phyloP scores from a whole-genome alignment of 805 yeast genomes.

The Cyberlindnera maclurae region DNA sequence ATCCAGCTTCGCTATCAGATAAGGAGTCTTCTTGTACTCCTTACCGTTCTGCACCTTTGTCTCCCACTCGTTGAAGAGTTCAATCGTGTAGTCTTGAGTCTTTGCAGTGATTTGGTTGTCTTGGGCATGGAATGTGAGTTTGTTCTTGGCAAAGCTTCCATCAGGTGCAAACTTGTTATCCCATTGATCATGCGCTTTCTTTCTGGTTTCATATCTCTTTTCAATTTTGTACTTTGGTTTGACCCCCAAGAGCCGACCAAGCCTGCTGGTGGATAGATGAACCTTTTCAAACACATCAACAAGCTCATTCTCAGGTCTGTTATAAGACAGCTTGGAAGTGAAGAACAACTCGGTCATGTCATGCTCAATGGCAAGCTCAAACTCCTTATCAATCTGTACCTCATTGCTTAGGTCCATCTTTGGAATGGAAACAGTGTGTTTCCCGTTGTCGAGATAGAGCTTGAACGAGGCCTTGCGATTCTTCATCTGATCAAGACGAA shows the following conservation, averaged over 20 bases:
- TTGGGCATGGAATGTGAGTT: constrained; percentile 53
- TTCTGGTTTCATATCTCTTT: constrained; percentile 42
- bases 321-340: constrained; percentile 63
- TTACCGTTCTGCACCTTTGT: constrained; percentile 25
- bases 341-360: constrained; percentile 56
- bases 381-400: constrained; percentile 57
- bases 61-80: constrained; percentile 82
- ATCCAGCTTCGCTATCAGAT: constrained; percentile 58
- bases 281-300: constrained; percentile 56
- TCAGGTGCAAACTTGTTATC: constrained; percentile 63
- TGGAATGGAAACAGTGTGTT: constrained; percentile 67
- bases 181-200: constrained; percentile 50
- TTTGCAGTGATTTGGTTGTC: constrained; percentile 49
- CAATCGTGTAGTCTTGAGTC: constrained; percentile 44
- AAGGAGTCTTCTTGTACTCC: constrained; percentile 38
- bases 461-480: constrained; percentile 39
- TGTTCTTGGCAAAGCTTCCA: constrained; percentile 84
- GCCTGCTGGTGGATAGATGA: constrained; percentile 37
- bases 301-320: constrained; percentile 36
- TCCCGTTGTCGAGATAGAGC: constrained; percentile 62
- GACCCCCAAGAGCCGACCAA: constrained; percentile 39
- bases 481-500: constrained; percentile 38
- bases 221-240: constrained; percentile 30
- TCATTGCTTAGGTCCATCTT: constrained; percentile 28
- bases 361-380: constrained; percentile 58